Percentiles rank a stretch among this genome's conserved stretches.
Conservation (phyloP, 257 asterid species). For the Thymus quinquecostatus region DNA sequence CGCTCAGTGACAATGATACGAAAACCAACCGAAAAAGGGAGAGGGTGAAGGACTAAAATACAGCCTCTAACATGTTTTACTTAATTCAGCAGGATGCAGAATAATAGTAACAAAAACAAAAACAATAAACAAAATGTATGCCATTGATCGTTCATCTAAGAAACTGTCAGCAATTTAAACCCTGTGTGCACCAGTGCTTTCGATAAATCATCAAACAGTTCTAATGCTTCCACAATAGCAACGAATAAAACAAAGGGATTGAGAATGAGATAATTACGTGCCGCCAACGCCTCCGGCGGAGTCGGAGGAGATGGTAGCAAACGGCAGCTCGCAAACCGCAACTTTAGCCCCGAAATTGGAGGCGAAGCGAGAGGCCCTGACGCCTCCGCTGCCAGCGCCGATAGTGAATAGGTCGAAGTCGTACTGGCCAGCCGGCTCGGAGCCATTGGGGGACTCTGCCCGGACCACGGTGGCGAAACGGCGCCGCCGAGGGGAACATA, state of each 20-base stretch:
- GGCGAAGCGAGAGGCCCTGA: conserved; percentile 93
- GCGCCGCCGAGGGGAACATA: conserved; percentile 36
- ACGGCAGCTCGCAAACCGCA: conserved; percentile 96
- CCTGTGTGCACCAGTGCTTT: not conserved
- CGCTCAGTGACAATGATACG: not conserved
- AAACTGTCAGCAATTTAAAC: not conserved
- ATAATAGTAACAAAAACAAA: not conserved
- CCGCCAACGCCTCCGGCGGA: conserved; percentile 93
- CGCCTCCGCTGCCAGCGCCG: conserved; percentile 99
- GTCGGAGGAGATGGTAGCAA: conserved; percentile 86
- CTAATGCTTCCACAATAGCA: not conserved
- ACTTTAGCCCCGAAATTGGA: conserved; percentile 88
- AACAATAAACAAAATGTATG: not conserved
- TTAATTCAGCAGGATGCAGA: not conserved
- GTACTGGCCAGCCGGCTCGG: conserved; percentile 54
- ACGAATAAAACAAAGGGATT: not conserved
- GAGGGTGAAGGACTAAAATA: not conserved
- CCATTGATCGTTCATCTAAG: not conserved
- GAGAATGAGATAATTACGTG: conserved; percentile 54
- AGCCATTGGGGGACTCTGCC: conserved; percentile 62
- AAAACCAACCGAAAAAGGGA: too few relatives aligned
- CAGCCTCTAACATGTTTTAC: not conserved
- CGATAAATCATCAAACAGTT: conserved; percentile 1
- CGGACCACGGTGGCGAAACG: conserved; percentile 48
- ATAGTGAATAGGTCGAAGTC: conserved; percentile 93